Evolutionary conservation across 1,284 basidiomycete genomes (phyloP).

Genomic region (Trametes sp.): DNA sequence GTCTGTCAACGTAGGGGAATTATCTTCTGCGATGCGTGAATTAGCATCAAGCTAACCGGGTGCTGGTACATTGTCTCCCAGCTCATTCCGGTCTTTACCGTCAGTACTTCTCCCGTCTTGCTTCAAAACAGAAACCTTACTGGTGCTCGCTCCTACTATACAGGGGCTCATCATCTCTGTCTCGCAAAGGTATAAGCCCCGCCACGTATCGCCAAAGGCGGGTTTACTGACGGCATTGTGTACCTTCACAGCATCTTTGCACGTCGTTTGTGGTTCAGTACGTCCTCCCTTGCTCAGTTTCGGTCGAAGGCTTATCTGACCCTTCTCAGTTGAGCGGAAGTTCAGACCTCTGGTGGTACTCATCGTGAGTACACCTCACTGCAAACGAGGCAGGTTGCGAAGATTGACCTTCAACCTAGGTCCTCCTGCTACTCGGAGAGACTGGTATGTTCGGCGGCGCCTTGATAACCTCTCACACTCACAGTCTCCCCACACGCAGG

Average conservation of each 20-base stretch:
- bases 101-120: neutral
- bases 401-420: neutral
- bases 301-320: neutral
- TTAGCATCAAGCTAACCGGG: too few species aligned
- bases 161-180: conserved; percentile 8
- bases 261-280: conserved; percentile 16
- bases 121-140: too few species aligned
- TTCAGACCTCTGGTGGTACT: conserved; percentile 1
- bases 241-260: conserved; percentile 8
- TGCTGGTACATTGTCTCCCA: too few species aligned
- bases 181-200: neutral
- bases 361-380: neutral
- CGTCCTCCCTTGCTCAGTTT: neutral
- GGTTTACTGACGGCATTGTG: too few species aligned
- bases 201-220: too few species aligned
- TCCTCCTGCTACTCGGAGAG: neutral
- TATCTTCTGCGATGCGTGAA: neutral
- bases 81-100: conserved; percentile 6
- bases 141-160: too few species aligned
- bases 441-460: neutral
- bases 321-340: neutral
- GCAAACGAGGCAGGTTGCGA: neutral
- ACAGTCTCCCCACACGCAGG: neutral
- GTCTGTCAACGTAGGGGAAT: conserved; percentile 9
- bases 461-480: neutral